These are phyloP conservation scores for Phytophthora syringae DNA, from an alignment of 352 stramenopile genomes.

Conservation along the genomic window DNA sequence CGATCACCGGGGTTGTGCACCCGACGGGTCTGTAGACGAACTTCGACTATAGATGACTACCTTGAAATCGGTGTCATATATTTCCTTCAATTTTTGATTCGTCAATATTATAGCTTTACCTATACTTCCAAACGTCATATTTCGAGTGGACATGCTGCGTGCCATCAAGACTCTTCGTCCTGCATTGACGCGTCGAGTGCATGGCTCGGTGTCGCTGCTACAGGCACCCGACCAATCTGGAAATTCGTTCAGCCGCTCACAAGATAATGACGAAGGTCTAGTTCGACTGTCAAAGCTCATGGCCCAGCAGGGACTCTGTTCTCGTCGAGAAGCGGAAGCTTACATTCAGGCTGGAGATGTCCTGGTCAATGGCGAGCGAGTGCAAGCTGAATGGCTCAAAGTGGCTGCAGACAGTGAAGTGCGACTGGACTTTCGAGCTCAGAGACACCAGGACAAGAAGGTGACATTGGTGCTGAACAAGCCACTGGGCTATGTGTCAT, in stretches of 20 bases:
- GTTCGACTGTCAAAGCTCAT: conserved; percentile 85
- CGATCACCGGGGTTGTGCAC: conserved; percentile 66
- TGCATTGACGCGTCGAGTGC: conserved; percentile 25
- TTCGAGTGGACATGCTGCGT: conserved; percentile 33
- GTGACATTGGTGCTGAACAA: conserved; percentile 88
- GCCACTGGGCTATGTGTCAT: conserved; percentile 82
- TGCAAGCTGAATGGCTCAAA: conserved; percentile 76
- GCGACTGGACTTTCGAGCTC: conserved; percentile 62
- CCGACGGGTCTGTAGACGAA: conserved; percentile 7
- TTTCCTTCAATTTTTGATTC: neutral
- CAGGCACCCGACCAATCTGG: neutral
- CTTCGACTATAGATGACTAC: conserved; percentile 10
- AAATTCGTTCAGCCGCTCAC: conserved; percentile 5
- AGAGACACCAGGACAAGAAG: conserved; percentile 78
- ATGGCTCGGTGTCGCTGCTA: conserved; percentile 27
- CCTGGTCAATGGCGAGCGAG: conserved; percentile 72
- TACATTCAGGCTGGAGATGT: conserved; percentile 84
- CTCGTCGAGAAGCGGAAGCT: conserved; percentile 76
- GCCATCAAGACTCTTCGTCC: conserved; percentile 24
- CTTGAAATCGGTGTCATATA: neutral
- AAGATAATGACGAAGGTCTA: conserved; percentile 30
- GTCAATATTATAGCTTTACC: neutral
- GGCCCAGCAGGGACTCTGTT: conserved; percentile 79
- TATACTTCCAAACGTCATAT: conserved; percentile 15
- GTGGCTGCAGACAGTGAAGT: conserved; percentile 67